Conservation (phyloP, 73 alveolate species). For the Paramecium octaurelia region DNA sequence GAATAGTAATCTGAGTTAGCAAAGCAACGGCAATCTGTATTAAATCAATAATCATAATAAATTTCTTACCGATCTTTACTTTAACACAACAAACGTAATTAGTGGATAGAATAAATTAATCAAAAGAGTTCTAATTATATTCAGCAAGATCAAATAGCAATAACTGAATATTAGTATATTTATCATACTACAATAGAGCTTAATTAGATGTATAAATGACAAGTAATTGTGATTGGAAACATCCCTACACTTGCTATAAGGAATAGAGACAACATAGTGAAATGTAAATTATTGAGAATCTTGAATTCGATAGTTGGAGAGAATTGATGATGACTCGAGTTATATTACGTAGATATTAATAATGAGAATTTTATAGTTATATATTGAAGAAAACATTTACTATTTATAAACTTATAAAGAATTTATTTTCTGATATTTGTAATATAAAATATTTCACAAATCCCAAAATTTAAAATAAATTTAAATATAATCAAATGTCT, state of each 20-base stretch:
- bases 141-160: background rate
- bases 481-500: background rate
- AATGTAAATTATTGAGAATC: background rate
- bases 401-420: background rate
- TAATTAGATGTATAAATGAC: background rate
- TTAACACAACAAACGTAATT: constrained; percentile 7
- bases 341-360: background rate
- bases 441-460: background rate
- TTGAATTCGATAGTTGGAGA: background rate
- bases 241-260: background rate
- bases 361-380: background rate
- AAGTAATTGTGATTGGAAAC: background rate
- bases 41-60: background rate
- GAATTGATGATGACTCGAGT: background rate
- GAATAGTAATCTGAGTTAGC: background rate
- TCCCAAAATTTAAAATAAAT: background rate
- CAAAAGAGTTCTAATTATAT: background rate
- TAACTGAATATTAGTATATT: constrained; percentile 10
- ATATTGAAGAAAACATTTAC: background rate
- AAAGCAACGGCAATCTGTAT: background rate
- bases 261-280: background rate
- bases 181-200: background rate
- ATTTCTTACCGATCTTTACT: constrained; percentile 15
- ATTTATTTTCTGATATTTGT: background rate
- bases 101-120: constrained; percentile 34